These are phyloP conservation scores for Lomentospora prolificans DNA, from an alignment of 2,329 filamentous ascomycete genomes.

Conservation along the genomic window DNA sequence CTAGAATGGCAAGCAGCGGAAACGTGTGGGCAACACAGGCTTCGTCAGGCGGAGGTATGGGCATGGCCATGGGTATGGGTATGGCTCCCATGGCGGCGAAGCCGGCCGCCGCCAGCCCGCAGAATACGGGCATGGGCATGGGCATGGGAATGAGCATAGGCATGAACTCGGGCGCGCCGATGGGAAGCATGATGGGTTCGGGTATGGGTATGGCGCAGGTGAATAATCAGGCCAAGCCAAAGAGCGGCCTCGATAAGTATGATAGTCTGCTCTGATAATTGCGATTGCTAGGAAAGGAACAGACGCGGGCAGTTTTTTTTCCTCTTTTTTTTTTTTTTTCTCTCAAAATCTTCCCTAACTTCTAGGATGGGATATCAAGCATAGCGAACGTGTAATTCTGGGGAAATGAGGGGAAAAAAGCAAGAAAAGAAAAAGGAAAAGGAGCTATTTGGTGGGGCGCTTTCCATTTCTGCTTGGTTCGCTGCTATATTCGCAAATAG, in stretches of 20 bases:
- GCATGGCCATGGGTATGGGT: conserved; percentile 14
- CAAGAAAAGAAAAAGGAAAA: too few relatives aligned
- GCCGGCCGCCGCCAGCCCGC: conserved; percentile 13
- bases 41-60: conserved; percentile 12
- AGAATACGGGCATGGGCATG: conserved; percentile 13
- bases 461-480: too few relatives aligned
- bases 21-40: conserved; percentile 15
- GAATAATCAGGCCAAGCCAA: conserved; percentile 21
- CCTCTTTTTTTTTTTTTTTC: neutral
- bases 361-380: neutral
- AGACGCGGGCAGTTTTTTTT: neutral
- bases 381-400: conserved; percentile 3
- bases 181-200: conserved; percentile 16
- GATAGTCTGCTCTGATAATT: conserved; percentile 48
- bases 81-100: conserved; percentile 11
- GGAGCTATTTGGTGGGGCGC: too few relatives aligned
- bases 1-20: neutral
- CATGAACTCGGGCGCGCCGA: conserved; percentile 17
- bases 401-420: neutral
- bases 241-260: conserved; percentile 56
- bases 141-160: conserved; percentile 16
- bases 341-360: neutral
- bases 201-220: conserved; percentile 18
- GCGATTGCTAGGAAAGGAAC: neutral
- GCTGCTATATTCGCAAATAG: too few relatives aligned